These are phyloP conservation scores for Lathyrus oleraceus DNA, from an alignment of 306 rosid species.

Conservation along the genomic window DNA sequence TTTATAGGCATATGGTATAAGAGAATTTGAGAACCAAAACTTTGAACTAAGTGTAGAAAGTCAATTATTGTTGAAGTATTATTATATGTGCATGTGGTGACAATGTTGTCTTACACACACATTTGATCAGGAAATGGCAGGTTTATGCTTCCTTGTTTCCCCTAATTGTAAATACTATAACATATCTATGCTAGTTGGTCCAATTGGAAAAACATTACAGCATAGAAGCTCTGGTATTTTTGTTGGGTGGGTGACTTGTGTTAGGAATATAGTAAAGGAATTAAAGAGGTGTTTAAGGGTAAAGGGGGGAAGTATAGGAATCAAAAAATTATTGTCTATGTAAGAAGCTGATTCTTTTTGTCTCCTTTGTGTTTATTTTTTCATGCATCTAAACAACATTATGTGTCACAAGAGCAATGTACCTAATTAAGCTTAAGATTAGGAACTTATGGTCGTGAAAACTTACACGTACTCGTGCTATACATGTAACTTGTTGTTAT, in stretches of 20 bases:
- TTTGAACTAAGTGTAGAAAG: neutral
- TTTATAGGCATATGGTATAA: slow-evolving; percentile 37
- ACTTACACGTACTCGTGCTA: slow-evolving; percentile 27
- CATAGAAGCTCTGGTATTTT: slow-evolving; percentile 11
- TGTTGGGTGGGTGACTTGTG: slow-evolving; percentile 34
- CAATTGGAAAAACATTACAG: slow-evolving; percentile 4
- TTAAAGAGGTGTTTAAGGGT: neutral
- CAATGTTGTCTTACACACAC: slow-evolving; percentile 35
- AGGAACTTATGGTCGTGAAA: slow-evolving; percentile 4
- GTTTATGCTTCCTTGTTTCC: too few relatives aligned
- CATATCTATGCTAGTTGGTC: too few relatives aligned
- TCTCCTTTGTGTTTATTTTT: slow-evolving; percentile 25
- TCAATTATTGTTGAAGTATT: neutral
- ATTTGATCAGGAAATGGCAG: slow-evolving; percentile 22
- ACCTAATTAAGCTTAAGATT: slow-evolving; percentile 19
- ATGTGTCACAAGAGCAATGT: slow-evolving; percentile 38
- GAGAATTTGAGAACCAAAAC: neutral
- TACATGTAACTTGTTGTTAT: neutral
- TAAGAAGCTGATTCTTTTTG: slow-evolving; percentile 43
- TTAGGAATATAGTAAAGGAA: slow-evolving; percentile 21
- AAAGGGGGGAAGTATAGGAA: slow-evolving; percentile 25
- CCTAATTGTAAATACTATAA: too few relatives aligned
- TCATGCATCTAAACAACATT: slow-evolving; percentile 28
- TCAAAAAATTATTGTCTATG: slow-evolving; percentile 36
- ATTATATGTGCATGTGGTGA: slow-evolving; percentile 45